Evolutionary conservation across 805 yeast species (phyloP).

Genomic region (Wickerhamomyces tratensis): DNA sequence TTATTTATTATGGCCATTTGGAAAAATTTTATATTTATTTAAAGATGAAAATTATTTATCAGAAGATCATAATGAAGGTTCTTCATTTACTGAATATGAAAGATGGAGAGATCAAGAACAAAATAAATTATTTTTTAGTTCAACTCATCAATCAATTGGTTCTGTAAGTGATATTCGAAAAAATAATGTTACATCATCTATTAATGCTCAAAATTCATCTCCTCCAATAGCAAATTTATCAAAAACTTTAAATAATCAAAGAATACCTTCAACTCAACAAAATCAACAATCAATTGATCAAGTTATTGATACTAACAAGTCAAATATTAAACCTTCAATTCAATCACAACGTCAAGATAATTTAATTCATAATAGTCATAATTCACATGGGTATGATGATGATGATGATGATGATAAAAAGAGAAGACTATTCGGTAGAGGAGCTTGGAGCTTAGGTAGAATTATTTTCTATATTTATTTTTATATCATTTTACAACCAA

Average conservation of each 20-base stretch:
- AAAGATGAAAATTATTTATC: conserved; percentile 72
- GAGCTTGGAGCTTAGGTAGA: conserved; percentile 82
- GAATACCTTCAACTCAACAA: conserved; percentile 19
- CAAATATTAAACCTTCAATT: not conserved
- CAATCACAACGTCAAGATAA: conserved; percentile 5
- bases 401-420: conserved; percentile 20
- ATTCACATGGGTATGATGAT: conserved; percentile 1
- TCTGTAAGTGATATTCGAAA: conserved; percentile 1
- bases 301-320: no score
- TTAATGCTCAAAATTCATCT: not conserved
- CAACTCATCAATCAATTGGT: conserved; percentile 12
- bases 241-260: conserved; percentile 9
- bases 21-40: conserved; percentile 71
- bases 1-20: conserved; percentile 83
- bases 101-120: conserved; percentile 76
- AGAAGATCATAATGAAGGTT: conserved; percentile 87
- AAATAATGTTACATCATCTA: not conserved
- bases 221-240: not conserved
- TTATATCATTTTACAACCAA: conserved; percentile 63
- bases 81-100: conserved; percentile 74
- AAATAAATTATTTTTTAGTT: conserved; percentile 64
- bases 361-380: no score
- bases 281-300: conserved; percentile 2
- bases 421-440: conserved; percentile 78
- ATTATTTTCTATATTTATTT: conserved; percentile 64